phyloP scores from a whole-genome alignment of 768 basidiomycete species.

The Suillus alpinus region DNA sequence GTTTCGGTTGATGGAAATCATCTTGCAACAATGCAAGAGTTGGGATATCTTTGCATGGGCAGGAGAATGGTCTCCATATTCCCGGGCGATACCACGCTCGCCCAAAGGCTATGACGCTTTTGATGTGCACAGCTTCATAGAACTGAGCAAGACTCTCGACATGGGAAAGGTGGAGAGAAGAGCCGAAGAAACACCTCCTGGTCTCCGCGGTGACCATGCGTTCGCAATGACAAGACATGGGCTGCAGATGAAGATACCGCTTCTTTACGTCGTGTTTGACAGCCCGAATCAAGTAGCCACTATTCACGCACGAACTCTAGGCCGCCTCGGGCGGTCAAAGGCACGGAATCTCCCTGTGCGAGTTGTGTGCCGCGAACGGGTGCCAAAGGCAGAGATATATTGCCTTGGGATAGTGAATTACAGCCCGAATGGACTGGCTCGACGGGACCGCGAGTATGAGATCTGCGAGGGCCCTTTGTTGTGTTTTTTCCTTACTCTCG shows the following conservation, averaged over 20 bases:
- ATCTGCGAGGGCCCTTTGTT: not conserved
- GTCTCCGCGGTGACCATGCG: not conserved
- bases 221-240: not conserved
- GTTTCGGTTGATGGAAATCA: constrained; percentile 14
- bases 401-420: not conserved
- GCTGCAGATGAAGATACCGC: not conserved
- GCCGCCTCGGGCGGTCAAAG: not conserved
- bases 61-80: constrained; percentile 4
- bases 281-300: not conserved
- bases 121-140: constrained; percentile 5
- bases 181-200: not conserved
- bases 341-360: not conserved
- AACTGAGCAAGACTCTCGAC: not conserved
- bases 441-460: not conserved
- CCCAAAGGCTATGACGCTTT: constrained; percentile 21
- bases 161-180: not conserved
- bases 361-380: not conserved
- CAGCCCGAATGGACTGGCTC: not conserved
- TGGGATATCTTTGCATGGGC: constrained; percentile 10
- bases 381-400: not conserved
- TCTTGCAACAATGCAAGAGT: constrained; percentile 2
- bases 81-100: constrained; percentile 12
- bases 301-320: not conserved
- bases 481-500: not conserved
- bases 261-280: not conserved